Conservation (phyloP, 2,329 filamentous ascomycete genomes). For the Colletotrichum sp. region DNA sequence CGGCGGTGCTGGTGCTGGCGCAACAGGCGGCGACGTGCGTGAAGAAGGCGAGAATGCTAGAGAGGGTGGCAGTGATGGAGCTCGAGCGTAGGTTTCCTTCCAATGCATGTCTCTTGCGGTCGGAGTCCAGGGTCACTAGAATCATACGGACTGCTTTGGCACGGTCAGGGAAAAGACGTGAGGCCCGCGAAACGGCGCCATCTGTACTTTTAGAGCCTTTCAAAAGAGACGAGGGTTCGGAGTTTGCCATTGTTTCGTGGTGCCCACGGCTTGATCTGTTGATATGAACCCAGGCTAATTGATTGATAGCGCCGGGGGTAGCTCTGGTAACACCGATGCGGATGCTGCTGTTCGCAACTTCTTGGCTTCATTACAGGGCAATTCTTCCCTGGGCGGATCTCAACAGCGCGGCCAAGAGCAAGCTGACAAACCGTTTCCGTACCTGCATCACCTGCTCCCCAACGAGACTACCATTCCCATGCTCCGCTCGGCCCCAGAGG, state of each 20-base stretch:
- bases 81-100: slow-evolving; percentile 90
- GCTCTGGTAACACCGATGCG: slow-evolving; percentile 66
- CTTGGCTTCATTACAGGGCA: slow-evolving; percentile 77
- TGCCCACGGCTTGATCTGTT: slow-evolving; percentile 4
- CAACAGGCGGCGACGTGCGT: slow-evolving; percentile 89
- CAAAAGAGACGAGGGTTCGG: slow-evolving; percentile 20
- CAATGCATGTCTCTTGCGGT: slow-evolving; percentile 8
- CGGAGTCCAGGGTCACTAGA: slow-evolving; percentile 4
- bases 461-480: slow-evolving; percentile 79
- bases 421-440: slow-evolving; percentile 72
- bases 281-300: slow-evolving; percentile 14
- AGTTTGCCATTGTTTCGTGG: slow-evolving; percentile 11
- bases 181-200: slow-evolving; percentile 11
- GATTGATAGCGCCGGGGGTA: slow-evolving; percentile 4
- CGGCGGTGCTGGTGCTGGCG: slow-evolving; percentile 84
- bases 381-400: slow-evolving; percentile 42
- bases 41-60: slow-evolving; percentile 88
- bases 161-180: slow-evolving; percentile 2
- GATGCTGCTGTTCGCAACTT: slow-evolving; percentile 86
- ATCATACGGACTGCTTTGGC: slow-evolving; percentile 1
- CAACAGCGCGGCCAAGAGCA: slow-evolving; percentile 34
- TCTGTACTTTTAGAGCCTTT: slow-evolving; percentile 31
- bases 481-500: slow-evolving; percentile 68
- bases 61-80: slow-evolving; percentile 94
- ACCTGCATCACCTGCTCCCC: slow-evolving; percentile 84